Evolutionary conservation across 1,139 yeast species (phyloP).

Genomic region (Pichia cactophila): DNA sequence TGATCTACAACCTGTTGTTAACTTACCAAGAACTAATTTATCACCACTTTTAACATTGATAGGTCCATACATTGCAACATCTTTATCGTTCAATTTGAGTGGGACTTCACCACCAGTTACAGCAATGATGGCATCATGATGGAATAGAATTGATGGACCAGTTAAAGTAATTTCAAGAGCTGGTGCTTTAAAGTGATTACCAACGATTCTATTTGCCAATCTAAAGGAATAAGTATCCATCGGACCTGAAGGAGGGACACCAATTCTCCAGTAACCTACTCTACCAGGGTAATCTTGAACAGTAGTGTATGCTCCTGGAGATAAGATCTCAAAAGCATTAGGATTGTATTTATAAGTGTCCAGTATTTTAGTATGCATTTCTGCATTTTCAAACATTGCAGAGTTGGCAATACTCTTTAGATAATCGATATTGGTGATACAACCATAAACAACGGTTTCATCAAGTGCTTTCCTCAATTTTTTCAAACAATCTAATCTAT

Average conservation of each 20-base stretch:
- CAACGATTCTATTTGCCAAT: slow-evolving; percentile 82
- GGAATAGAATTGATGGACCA: slow-evolving; percentile 84
- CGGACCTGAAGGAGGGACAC: slow-evolving; percentile 98
- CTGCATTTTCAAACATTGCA: slow-evolving; percentile 72
- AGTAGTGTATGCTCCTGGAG: slow-evolving; percentile 92
- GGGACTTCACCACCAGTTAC: slow-evolving; percentile 78
- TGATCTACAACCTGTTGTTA: slow-evolving; percentile 76
- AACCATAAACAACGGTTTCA: slow-evolving; percentile 83
- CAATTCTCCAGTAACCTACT: slow-evolving; percentile 79
- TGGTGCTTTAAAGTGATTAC: slow-evolving; percentile 73
- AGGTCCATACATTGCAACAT: slow-evolving; percentile 61
- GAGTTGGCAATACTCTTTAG: slow-evolving; percentile 79
- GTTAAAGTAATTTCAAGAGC: slow-evolving; percentile 82
- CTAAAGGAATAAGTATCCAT: slow-evolving; percentile 92
- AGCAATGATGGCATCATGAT: slow-evolving; percentile 67
- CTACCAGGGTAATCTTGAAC: slow-evolving; percentile 97
- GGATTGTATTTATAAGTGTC: slow-evolving; percentile 79
- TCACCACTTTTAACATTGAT: slow-evolving; percentile 65
- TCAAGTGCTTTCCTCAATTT: slow-evolving; percentile 74
- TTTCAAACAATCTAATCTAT: slow-evolving; percentile 73
- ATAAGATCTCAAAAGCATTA: slow-evolving; percentile 70
- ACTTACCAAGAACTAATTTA: slow-evolving; percentile 70
- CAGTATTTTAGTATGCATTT: slow-evolving; percentile 79
- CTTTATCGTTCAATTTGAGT: slow-evolving; percentile 48
- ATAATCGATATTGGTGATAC: slow-evolving; percentile 84